phyloP scores from a whole-genome alignment of 176 grass and related monocot species.

The Phoenix dactylifera region DNA sequence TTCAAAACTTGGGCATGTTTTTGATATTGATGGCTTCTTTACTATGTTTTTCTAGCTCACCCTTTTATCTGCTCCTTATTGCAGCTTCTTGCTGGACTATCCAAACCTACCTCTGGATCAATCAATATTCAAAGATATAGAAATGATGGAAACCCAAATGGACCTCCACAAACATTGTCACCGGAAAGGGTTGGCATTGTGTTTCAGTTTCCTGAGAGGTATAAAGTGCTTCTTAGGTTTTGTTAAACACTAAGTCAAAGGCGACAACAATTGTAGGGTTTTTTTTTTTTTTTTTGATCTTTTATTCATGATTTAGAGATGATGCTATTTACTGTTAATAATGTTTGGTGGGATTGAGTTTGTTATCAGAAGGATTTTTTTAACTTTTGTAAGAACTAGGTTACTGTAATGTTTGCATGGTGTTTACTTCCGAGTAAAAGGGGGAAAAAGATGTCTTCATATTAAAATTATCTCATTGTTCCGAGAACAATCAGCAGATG shows the following conservation, averaged over 20 bases:
- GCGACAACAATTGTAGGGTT: no score
- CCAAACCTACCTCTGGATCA: conserved; percentile 53
- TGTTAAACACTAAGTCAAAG: background rate
- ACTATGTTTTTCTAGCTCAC: background rate
- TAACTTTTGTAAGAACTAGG: no score
- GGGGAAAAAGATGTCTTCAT: no score
- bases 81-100: conserved; percentile 72
- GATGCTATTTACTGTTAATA: no score
- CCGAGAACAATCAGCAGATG: no score
- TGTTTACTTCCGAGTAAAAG: no score
- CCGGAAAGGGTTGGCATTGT: conserved; percentile 75
- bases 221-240: conserved; percentile 11
- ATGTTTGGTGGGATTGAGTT: no score
- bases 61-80: background rate
- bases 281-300: background rate
- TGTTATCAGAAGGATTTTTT: no score
- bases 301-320: background rate
- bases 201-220: conserved; percentile 97
- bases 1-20: background rate
- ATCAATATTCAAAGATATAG: conserved; percentile 58
- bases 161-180: conserved; percentile 36
- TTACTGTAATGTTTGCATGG: no score
- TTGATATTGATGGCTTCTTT: background rate
- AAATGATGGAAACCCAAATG: conserved; percentile 32
- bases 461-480: no score